Evolutionary conservation across 2,329 filamentous ascomycete genomes (phyloP).

Genomic region (Tolypocladium guangdongense): DNA sequence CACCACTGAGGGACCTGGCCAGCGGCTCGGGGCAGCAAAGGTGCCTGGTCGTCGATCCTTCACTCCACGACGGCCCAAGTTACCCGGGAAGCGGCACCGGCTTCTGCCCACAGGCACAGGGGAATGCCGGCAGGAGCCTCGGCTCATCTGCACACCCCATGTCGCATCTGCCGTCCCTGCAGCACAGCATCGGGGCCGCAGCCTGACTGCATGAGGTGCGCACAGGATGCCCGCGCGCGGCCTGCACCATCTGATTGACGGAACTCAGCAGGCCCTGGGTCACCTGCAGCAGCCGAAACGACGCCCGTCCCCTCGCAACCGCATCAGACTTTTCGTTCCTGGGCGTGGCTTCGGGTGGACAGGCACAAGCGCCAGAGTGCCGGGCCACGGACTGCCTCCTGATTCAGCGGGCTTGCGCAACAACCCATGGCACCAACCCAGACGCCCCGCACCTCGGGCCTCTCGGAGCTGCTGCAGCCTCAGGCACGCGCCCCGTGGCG

Average conservation of each 20-base stretch:
- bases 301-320: background rate
- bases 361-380: background rate
- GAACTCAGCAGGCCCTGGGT: background rate
- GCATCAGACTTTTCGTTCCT: background rate
- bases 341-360: background rate
- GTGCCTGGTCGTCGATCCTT: background rate
- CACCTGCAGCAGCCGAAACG: background rate
- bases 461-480: background rate
- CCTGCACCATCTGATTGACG: background rate
- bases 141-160: too few species aligned
- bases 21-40: background rate
- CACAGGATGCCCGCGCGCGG: background rate
- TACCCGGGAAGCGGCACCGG: too few species aligned
- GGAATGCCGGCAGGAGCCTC: background rate
- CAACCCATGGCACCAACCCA: background rate
- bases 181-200: background rate
- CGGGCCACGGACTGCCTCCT: background rate
- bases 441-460: background rate
- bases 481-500: background rate
- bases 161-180: background rate
- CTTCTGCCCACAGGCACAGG: background rate
- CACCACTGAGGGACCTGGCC: background rate
- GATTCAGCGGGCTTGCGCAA: background rate
- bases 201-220: background rate
- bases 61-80: background rate